Conservation (phyloP, 768 basidiomycete species). For the Boletus rubropictus region DNA sequence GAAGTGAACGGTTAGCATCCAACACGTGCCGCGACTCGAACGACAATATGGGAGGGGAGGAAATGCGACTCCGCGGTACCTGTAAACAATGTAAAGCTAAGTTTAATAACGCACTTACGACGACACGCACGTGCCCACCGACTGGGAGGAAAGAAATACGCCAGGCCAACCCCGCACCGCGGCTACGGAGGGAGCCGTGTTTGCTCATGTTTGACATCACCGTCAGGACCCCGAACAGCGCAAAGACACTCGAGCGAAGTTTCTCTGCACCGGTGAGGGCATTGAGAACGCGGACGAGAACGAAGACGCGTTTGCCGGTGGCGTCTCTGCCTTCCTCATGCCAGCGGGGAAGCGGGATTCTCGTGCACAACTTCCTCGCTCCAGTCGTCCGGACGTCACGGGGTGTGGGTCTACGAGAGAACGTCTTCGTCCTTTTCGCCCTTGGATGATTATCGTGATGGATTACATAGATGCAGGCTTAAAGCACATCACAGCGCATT, state of each 20-base stretch:
- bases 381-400: neutral
- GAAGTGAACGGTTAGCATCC: slow-evolving; percentile 10
- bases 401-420: neutral
- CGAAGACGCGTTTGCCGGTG: neutral
- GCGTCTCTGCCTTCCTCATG: neutral
- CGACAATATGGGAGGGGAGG: neutral
- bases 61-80: neutral
- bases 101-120: slow-evolving; percentile 11
- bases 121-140: neutral
- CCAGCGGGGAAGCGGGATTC: slow-evolving; percentile 7
- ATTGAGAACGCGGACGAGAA: neutral
- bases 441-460: neutral
- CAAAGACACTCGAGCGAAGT: too few relatives aligned
- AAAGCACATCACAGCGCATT: slow-evolving; percentile 7
- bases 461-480: slow-evolving; percentile 4
- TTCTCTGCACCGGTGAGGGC: too few relatives aligned
- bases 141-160: too few relatives aligned
- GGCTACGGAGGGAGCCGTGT: neutral
- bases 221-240: neutral
- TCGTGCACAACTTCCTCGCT: neutral
- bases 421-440: too few relatives aligned
- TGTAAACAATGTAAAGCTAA: slow-evolving; percentile 3
- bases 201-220: neutral
- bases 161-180: too few relatives aligned
- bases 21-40: slow-evolving; percentile 15